Base-by-base conservation (phyloP, 495 filamentous ascomycete species). In the Penicillium manginii region DNA sequence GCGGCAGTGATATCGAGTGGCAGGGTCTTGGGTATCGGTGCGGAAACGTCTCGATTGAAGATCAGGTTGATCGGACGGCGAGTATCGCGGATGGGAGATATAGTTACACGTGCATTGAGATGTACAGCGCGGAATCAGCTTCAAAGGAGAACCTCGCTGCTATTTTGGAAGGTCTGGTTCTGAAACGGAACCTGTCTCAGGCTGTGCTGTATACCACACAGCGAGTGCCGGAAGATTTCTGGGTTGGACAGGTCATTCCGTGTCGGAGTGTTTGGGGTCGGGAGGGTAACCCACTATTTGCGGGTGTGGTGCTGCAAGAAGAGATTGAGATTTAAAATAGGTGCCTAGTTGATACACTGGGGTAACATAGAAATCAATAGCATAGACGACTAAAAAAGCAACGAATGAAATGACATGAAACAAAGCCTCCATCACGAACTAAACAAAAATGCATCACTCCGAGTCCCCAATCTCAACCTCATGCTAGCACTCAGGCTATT, bases 1-100 rank as follows among this genome's bases (percentile, higher is more conserved):
- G 88, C 31, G 79, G 73, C 14, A 86, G 83, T 58, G 77, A 78
- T 52, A 83, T 96, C 37, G 91, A 96, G 73, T 93, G 91, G 91
- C 84, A 86, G 62, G 83, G 76, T 23, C 58, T 81, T 26, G 81
- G 81, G 6, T 64, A 66, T 46, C 70, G 54, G 14, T 75, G 77
- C 58, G 45, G 57, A 47, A 54, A 69, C 17, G 48, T 71, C 43
- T 64, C 55, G 22, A 19, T 73, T 32, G 45, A 64, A 7, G 51
- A 39, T 21, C 46, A 51, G n/a, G 61, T 61, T n/a, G 66, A 60
- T 50, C 57, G 48, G 29, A 61, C 60, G n/a, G 60, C 66, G 18
- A 55, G 64, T 17, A 71, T 59, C 12, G 66, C 65, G 10, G 62
- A 68, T 33, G 57, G 45, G 1, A 53, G 47, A 17, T 63, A 67